phyloP scores from a whole-genome alignment of 106 monocot species.

The Acorus calamus region DNA sequence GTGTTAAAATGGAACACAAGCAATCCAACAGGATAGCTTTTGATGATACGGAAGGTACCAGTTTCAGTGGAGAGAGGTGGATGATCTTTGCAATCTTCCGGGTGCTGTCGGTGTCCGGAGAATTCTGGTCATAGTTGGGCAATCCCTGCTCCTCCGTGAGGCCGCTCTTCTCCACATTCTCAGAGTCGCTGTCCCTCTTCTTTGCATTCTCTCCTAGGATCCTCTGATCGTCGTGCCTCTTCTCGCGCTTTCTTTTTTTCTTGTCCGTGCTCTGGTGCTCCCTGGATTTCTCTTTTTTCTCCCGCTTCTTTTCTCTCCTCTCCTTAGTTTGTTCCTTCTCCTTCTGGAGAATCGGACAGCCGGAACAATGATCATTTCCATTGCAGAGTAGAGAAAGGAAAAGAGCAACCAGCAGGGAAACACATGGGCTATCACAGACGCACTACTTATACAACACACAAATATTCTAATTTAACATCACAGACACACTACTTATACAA shows the following conservation, averaged over 20 bases:
- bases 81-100: constrained; percentile 49
- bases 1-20: too few species aligned
- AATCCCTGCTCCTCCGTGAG: constrained; percentile 60
- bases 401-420: too few species aligned
- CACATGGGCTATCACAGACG: too few species aligned
- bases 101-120: constrained; percentile 36
- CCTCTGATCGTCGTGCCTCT: constrained; percentile 20
- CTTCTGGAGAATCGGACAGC: constrained; percentile 33
- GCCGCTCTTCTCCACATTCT: constrained; percentile 59
- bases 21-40: too few species aligned
- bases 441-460: too few species aligned
- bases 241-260: constrained; percentile 17
- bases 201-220: background rate
- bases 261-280: constrained; percentile 4
- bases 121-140: constrained; percentile 12
- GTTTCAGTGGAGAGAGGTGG: constrained; percentile 4
- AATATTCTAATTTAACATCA: too few species aligned
- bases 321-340: constrained; percentile 14
- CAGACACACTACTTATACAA: too few species aligned
- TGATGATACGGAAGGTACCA: background rate
- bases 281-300: constrained; percentile 6
- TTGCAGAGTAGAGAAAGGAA: constrained; percentile 19
- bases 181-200: constrained; percentile 4
- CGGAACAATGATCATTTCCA: constrained; percentile 46
- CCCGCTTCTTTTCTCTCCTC: constrained; percentile 8